phyloP scores from a whole-genome alignment of 495 filamentous ascomycete genomes.

The Sordaria brevicollis region DNA sequence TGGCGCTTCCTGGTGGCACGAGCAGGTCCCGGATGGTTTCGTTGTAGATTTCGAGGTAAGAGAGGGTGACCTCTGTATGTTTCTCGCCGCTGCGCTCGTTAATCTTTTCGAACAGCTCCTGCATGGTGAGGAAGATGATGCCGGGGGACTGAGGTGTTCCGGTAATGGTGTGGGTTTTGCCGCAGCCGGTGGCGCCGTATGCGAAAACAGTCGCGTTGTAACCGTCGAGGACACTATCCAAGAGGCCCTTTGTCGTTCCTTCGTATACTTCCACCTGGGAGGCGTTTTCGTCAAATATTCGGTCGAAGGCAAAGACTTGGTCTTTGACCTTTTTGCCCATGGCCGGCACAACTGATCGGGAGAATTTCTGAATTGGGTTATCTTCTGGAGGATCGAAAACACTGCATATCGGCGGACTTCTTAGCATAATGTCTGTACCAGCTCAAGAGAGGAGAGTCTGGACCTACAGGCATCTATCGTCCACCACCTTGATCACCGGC shows the following conservation, averaged over 20 bases:
- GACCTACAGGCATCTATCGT: constrained; percentile 92
- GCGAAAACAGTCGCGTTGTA: constrained; percentile 99
- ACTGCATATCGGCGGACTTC: constrained; percentile 33
- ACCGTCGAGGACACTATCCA: constrained; percentile 92
- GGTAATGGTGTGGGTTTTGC: constrained; percentile 92
- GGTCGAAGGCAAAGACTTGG: constrained; percentile 93
- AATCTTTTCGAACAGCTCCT: constrained; percentile 94
- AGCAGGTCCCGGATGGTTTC: constrained; percentile 96
- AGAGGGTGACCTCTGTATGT: constrained; percentile 79
- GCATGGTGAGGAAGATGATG: constrained; percentile 98
- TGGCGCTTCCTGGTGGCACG: constrained; percentile 60
- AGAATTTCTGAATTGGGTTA: constrained; percentile 85
- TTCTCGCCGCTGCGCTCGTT: constrained; percentile 77
- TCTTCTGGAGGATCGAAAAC: constrained; percentile 98
- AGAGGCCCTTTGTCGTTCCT: constrained; percentile 73
- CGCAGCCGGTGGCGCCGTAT: constrained; percentile 93
- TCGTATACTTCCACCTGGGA: constrained; percentile 94
- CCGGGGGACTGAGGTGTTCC: constrained; percentile 84
- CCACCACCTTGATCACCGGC: constrained; percentile 89
- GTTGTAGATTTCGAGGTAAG: constrained; percentile 98
- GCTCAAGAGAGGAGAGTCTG: background rate
- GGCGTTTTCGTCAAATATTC: constrained; percentile 93
- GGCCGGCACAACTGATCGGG: constrained; percentile 66
- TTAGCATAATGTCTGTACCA: background rate
- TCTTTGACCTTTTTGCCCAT: constrained; percentile 89